Evolutionary conservation across 1,284 basidiomycete species (phyloP).

Genomic region (Porodaedalea pini): DNA sequence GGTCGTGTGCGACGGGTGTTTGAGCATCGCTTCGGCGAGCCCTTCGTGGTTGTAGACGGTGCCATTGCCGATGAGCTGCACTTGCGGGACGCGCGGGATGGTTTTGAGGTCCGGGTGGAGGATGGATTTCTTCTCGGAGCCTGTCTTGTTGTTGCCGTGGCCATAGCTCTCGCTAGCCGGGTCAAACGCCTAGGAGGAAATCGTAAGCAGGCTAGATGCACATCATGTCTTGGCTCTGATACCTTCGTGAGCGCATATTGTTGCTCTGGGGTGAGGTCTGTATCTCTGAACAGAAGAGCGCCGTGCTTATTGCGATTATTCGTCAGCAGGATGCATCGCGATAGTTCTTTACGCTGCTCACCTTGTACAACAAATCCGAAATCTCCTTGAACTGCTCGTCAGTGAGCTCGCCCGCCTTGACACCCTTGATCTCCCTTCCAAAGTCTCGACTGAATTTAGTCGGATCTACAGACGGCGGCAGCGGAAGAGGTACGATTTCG

Average conservation of each 20-base stretch:
- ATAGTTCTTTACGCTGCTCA: background rate
- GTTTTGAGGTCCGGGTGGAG: constrained; percentile 85
- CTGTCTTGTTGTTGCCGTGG: constrained; percentile 82
- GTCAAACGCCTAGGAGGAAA: constrained; percentile 58
- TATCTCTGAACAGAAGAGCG: constrained; percentile 70
- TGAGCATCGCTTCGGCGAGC: constrained; percentile 62
- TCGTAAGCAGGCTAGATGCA: constrained; percentile 2
- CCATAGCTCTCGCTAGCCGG: constrained; percentile 71
- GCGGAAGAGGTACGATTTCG: constrained; percentile 50
- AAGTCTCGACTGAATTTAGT: constrained; percentile 52
- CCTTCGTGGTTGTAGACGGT: constrained; percentile 75
- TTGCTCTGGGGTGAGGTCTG: constrained; percentile 70
- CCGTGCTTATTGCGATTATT: constrained; percentile 48
- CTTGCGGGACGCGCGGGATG: constrained; percentile 80
- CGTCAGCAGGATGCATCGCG: background rate
- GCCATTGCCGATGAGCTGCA: constrained; percentile 83
- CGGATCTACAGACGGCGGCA: constrained; percentile 57
- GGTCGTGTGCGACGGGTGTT: constrained; percentile 81
- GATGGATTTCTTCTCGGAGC: constrained; percentile 66
- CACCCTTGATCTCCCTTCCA: constrained; percentile 61
- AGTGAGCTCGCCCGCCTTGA: constrained; percentile 54
- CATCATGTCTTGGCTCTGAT: constrained; percentile 22
- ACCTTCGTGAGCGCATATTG: constrained; percentile 84
- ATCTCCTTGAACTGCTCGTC: constrained; percentile 57
- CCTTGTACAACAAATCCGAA: constrained; percentile 65